Base-by-base conservation (phyloP, 768 basidiomycete genomes). In the Tricholoma saponaceum region DNA sequence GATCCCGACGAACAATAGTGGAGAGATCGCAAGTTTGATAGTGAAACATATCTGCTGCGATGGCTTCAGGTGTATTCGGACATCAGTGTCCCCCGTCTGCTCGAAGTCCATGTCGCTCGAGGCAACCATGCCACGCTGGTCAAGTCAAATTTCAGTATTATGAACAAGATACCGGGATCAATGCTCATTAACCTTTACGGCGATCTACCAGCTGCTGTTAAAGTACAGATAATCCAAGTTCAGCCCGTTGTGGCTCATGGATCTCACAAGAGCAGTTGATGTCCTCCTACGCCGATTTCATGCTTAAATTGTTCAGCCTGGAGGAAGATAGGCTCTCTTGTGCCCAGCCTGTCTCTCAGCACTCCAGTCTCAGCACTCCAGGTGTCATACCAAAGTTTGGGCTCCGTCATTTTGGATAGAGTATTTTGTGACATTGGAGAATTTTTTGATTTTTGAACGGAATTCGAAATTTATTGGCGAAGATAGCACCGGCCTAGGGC, bases 391-490 rank as follows among this genome's bases (percentile, higher is more conserved):
- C 52, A 18, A 20, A 1, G 9, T 53, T 60, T 26, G 23, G 28
- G 2, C 0, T 54, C 14, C 59, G 50, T 10, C 14, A 32, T 18
- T 41, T 14, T 35, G 10, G 41, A 43, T 43, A 50, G 33, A 18
- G n/a, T 53, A 14, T 28, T 60, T 57, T 14, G 43, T 16, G 52
- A 51, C 33, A 50, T 60, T 30, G 43, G 33, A 20, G 55, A 59
- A 22, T 52, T 52, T 41, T 25, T 60, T 26, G 52, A 53, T 39
- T 60, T 51, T 49, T 28, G 57, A 60, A 47, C 46, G 12, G 30
- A 35, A 55, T 12, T 58, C 55, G 5, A 2, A 10, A 22, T 8
- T 14, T 18, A 53, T 60, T 13, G 30, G 30, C 2, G 55, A 52
- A 53, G 51, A 56, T 22, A 52, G 49, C 32, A 30, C n/a, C 3